These are phyloP conservation scores for Aspergillus versicolor DNA, from an alignment of 2,329 filamentous ascomycete genomes.

Conservation along the genomic window DNA sequence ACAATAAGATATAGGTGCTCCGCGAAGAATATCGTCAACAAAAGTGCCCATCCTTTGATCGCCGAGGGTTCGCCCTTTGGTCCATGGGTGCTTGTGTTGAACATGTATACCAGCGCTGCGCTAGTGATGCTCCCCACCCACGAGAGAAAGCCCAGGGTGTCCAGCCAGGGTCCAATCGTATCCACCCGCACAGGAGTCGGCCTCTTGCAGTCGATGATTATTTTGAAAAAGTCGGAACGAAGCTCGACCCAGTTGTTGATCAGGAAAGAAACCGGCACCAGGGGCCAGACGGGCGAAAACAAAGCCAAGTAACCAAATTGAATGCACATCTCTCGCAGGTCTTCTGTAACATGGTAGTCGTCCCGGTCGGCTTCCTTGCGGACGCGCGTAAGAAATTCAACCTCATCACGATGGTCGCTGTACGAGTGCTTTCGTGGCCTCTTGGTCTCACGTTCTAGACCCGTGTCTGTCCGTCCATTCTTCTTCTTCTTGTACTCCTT, in stretches of 20 bases:
- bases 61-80: conserved; percentile 49
- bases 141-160: conserved; percentile 81
- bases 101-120: conserved; percentile 85
- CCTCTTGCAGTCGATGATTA: conserved; percentile 83
- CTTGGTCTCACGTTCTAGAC: conserved; percentile 22
- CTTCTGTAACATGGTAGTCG: conserved; percentile 85
- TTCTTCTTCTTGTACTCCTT: conserved; percentile 34
- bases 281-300: conserved; percentile 91
- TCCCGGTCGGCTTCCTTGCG: conserved; percentile 80
- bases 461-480: conserved; percentile 22
- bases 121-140: conserved; percentile 93
- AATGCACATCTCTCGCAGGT: conserved; percentile 92
- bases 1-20: conserved; percentile 88
- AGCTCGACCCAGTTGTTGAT: conserved; percentile 97
- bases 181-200: conserved; percentile 88
- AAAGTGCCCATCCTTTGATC: conserved; percentile 75
- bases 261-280: conserved; percentile 84
- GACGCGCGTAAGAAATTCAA: conserved; percentile 76
- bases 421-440: conserved; percentile 37
- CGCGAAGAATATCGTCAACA: conserved; percentile 78
- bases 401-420: conserved; percentile 75
- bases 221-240: conserved; percentile 92
- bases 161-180: conserved; percentile 93
- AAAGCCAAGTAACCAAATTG: conserved; percentile 88
- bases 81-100: conserved; percentile 64